Evolutionary conservation across 345 rosid species (phyloP), one percentile per base, ranked within the genome.

Genomic region (Conringia planisiliqua): DNA sequence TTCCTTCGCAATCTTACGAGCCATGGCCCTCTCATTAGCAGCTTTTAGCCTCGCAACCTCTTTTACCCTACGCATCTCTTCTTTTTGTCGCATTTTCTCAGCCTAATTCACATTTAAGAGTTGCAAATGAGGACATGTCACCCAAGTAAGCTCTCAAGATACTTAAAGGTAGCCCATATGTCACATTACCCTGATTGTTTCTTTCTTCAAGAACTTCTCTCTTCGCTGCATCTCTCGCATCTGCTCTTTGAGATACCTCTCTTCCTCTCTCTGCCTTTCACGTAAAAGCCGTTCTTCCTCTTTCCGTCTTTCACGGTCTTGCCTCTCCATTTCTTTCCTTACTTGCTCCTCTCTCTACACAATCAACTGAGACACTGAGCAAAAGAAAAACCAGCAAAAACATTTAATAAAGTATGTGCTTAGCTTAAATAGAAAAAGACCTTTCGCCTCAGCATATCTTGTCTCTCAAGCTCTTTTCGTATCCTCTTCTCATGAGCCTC

Each of bases 401-500:
- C 68, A 48, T 68, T 58, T 62, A 11, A 40, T 42, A 24, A 47
- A 52, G 54, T 5, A 74, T 9, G 61, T 35, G 57, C 11, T 40
- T 68, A 59, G 63, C 43, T 63, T 70, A 67, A 67, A 47, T 46
- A 52, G 75, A 79, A 54, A 64, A 47, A 61, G 64, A 88, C 98
- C 98, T 90, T 93, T 74, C 92, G 83, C 72, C 91, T 90, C 77
- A 90, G 40, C 68, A 86, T 80, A 82, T 90, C 96, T 83, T 87
- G 93, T 81, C 80, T 89, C 78, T 90, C 94, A 62, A 93, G 89
- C 86, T 93, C 98, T 67, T 87, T 90, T 26, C 89, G 76, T 26
- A 93, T 86, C 80, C 92, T 88, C 81, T 85, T 90, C 82, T 89
- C 97, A 65, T 93, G 88, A n/a, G 89, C 93, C 77, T 93, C 97